Base-by-base conservation (phyloP, 805 yeast genomes). In the Wickerhamomyces sydowiorum region DNA sequence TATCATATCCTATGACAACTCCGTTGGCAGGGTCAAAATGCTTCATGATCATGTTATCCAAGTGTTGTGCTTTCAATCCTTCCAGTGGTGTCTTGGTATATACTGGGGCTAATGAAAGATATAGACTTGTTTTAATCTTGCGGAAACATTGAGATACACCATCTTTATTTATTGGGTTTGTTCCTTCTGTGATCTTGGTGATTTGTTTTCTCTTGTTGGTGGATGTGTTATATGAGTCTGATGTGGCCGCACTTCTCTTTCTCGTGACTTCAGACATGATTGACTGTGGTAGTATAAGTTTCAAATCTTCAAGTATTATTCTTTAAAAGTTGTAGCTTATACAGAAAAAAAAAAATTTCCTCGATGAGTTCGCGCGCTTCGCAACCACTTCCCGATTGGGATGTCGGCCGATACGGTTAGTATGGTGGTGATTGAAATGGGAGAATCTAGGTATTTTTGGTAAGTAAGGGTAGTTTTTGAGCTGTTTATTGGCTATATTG, bases 1-100 rank as follows among this genome's bases (percentile, higher is more conserved):
- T 80, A 47, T 74, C 74, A 57, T 91, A 89, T 3, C 95, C 82
- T 45, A 93, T 66, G 9, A 93, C 84, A 17, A 93, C 89, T 22
- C 99, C 99, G 31, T 76, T 76, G 3, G 82, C 83, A 21, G 79
- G 73, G 13, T 76, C 64, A 50, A 76, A 83, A 60, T 83, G 87
- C 33, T 85, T 79, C 96, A 93, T 87, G 24, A 93, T 69, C 63
- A 93, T 69, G 4, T 93, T 89, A 57, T 93, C 96, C 49, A 93
- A 66, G 65, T 93, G 98, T 66, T 91, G 97, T 23, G 80, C 73
- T 61, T 79, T 78, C 49, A 93, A 73, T 33, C 98, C 99, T 45
- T 77, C 78, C 14, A 82, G 58, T 7, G 96, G 96, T 39, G 73
- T 68, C 33, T 71, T 67, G 30, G 80, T 57, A 63, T 82, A 86